Base-by-base conservation (phyloP, 495 filamentous ascomycete species). In the Tuber microsphaerosporum region DNA sequence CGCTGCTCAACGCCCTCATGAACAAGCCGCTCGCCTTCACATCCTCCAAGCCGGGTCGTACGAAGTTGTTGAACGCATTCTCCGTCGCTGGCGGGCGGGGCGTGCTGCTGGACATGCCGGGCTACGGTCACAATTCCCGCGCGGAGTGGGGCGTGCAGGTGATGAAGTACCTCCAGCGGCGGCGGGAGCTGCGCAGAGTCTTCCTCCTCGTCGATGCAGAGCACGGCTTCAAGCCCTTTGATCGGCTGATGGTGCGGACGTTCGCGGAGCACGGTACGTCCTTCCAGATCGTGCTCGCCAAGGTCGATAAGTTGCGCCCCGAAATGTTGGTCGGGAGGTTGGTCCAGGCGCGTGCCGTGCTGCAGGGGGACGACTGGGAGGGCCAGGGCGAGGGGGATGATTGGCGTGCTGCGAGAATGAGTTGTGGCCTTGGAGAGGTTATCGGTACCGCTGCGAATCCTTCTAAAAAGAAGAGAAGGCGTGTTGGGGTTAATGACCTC, bases 91-190 rank as follows among this genome's bases (percentile, higher is more conserved):
- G 87, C 17, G 85, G 82, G 17, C 81, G 79, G 37, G 74, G 97
- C 71, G 85, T 89, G 12, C 79, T 95, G 17, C 85, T 97, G 48
- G 96, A 99, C 84, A 94, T 96, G 93, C 96, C 95, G 10, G 96
- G 95, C 2, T 99, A 99, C 81, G 95, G 96, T 7, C 87, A 91
- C 73, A 91, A 89, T 8, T 92, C 91, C 81, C 85, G 89, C 69
- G 83, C 87, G 61, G 91, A 90, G 77, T 97, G 94, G 94, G 95
- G 95, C 2, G 84, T 84, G 76, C 91, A 97, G 84, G 94, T 97
- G 77, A 87, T 92, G 84, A 93, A 96, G 84, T 97, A 96, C 86
- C 82, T 97, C 42, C 84, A 85, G 46, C 86, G 87, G 69, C 86
- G 94, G 74, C 89, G 86, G 79, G 89, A 86, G 74, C 85, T 97